phyloP scores from a whole-genome alignment of 257 asterid genomes.

The Asclepias syriaca region DNA sequence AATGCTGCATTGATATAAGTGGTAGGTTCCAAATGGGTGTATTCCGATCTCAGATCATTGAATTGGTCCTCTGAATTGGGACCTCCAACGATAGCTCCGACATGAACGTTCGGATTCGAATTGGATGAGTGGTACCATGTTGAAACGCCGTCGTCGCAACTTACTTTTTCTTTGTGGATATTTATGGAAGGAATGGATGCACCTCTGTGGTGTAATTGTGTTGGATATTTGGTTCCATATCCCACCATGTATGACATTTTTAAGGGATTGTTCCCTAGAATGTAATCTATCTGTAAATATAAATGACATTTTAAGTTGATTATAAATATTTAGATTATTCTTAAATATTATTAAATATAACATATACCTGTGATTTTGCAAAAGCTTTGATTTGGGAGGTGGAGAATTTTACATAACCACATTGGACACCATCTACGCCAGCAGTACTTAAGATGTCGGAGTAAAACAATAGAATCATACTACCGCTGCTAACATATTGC shows the following conservation, averaged over 20 bases:
- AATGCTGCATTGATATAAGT: conserved; percentile 79
- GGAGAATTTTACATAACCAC: conserved; percentile 46
- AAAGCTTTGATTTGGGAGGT: conserved; percentile 47
- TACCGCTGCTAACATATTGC: conserved; percentile 56
- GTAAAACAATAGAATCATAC: conserved; percentile 51
- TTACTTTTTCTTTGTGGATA: conserved; percentile 30
- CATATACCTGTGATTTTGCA: conserved; percentile 59
- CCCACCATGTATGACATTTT: conserved; percentile 72
- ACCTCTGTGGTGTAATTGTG: conserved; percentile 68
- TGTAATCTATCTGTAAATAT: conserved; percentile 49
- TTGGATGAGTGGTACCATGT: conserved; percentile 37
- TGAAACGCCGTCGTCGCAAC: conserved; percentile 44
- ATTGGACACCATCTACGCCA: conserved; percentile 34
- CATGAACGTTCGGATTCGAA: conserved; percentile 62
- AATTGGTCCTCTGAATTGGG: conserved; percentile 52
- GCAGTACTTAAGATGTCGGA: conserved; percentile 42
- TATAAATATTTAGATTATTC: too few species aligned
- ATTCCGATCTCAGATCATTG: conserved; percentile 51
- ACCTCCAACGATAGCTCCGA: conserved; percentile 76
- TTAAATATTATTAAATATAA: too few species aligned
- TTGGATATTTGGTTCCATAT: conserved; percentile 44
- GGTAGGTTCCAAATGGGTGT: conserved; percentile 55
- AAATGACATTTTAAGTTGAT: too few species aligned
- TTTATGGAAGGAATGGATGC: conserved; percentile 64
- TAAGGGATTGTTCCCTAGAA: conserved; percentile 60